phyloP scores from a whole-genome alignment of 1,284 basidiomycete genomes.

The Pseudozyma sp. region DNA sequence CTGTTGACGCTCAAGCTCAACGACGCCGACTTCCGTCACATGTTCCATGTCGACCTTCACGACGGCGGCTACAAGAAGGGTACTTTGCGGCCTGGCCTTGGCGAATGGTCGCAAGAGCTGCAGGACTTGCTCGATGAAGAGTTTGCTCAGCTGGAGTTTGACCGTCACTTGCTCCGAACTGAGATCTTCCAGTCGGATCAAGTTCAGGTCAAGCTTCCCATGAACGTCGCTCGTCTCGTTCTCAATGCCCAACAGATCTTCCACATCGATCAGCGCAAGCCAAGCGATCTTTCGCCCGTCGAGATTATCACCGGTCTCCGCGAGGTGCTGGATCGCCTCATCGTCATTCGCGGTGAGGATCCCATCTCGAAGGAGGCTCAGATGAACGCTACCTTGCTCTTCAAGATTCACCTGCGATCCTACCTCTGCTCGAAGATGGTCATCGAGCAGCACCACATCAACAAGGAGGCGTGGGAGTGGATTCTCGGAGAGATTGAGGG shows the following conservation, averaged over 20 bases:
- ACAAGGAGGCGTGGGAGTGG: conserved; percentile 89
- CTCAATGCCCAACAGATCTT: conserved; percentile 97
- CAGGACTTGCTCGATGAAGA: conserved; percentile 91
- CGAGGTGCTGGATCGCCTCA: conserved; percentile 55
- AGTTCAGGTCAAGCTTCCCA: conserved; percentile 74
- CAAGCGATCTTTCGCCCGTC: conserved; percentile 88
- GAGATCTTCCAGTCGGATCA: conserved; percentile 83
- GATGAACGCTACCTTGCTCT: conserved; percentile 88
- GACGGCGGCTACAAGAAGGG: conserved; percentile 72
- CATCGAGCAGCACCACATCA: conserved; percentile 66
- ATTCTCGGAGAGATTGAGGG: conserved; percentile 92
- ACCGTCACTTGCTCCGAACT: conserved; percentile 80
- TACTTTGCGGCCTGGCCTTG: conserved; percentile 91
- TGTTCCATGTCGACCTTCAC: conserved; percentile 90
- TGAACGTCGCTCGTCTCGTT: conserved; percentile 89
- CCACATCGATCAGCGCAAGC: conserved; percentile 92
- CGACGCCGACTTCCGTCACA: conserved; percentile 85
- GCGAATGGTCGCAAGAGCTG: conserved; percentile 85
- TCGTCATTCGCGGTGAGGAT: conserved; percentile 82
- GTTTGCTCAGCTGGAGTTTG: conserved; percentile 80
- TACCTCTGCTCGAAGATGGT: conserved; percentile 67
- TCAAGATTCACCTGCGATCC: conserved; percentile 77
- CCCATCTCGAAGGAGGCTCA: conserved; percentile 80
- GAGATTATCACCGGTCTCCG: conserved; percentile 84
- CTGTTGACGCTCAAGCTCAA: conserved; percentile 89